These are phyloP conservation scores for Populus deltoides DNA, from an alignment of 345 rosid species.

Conservation along the genomic window DNA sequence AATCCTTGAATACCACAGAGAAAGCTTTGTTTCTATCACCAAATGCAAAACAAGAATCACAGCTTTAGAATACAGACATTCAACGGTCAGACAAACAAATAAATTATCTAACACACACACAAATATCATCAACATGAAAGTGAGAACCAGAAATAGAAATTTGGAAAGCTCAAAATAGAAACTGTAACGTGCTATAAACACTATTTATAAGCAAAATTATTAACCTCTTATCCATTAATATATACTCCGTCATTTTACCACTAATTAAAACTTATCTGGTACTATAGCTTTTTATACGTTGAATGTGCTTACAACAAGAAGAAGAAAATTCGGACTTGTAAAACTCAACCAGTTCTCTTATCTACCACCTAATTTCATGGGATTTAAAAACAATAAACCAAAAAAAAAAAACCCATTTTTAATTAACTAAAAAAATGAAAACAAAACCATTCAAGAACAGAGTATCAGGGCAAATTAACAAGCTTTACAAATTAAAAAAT, in stretches of 20 bases:
- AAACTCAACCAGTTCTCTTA: not conserved
- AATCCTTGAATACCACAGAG: slow-evolving; percentile 8
- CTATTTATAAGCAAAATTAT: not conserved
- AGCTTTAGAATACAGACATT: not conserved
- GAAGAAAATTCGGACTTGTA: not conserved
- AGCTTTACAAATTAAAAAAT: slow-evolving; percentile 9
- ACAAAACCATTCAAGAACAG: not conserved
- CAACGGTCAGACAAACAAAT: not conserved
- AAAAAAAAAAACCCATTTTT: not conserved
- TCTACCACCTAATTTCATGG: not conserved
- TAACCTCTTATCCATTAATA: not conserved
- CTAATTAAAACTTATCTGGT: not conserved
- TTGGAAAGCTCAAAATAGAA: not conserved
- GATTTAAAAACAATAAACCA: not conserved
- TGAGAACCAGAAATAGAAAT: not conserved
- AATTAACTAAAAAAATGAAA: not conserved
- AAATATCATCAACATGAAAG: not conserved
- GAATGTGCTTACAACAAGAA: not conserved
- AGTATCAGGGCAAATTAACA: not conserved
- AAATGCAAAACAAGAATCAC: not conserved
- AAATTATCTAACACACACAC: not conserved
- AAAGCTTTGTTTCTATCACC: slow-evolving; percentile 12
- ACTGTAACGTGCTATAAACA: not conserved
- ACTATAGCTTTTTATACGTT: not conserved
- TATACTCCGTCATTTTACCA: not conserved